phyloP scores from a whole-genome alignment of 441 rosid genomes.

The Adansonia gregorii region DNA sequence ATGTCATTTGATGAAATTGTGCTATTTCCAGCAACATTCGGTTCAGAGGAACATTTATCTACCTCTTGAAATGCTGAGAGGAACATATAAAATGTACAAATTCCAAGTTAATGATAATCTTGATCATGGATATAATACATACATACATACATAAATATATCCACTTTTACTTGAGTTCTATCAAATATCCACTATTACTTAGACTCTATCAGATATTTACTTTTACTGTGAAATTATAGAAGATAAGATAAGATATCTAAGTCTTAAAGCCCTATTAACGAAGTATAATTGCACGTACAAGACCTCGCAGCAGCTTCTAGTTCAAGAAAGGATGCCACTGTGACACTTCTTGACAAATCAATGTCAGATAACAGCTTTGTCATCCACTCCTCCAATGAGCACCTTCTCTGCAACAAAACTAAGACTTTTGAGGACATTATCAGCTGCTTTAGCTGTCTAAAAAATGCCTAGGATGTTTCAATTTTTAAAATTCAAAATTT shows the following conservation, averaged over 20 bases:
- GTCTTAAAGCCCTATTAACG: constrained; percentile 29
- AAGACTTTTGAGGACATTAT: constrained; percentile 49
- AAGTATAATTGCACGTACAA: constrained; percentile 60
- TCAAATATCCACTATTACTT: not conserved
- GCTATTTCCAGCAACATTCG: constrained; percentile 48
- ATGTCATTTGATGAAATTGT: constrained; percentile 46
- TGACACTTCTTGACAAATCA: constrained; percentile 85
- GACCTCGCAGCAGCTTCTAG: constrained; percentile 97
- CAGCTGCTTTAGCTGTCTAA: constrained; percentile 2
- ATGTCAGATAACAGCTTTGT: constrained; percentile 89
- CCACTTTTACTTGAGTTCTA: too few relatives aligned
- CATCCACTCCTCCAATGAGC: constrained; percentile 97
- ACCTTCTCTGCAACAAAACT: constrained; percentile 85
- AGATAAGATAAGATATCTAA: constrained; percentile 19
- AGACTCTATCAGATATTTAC: constrained; percentile 14
- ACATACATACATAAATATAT: too few relatives aligned
- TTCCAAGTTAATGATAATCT: constrained; percentile 15
- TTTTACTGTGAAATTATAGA: constrained; percentile 13
- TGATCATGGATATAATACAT: not conserved
- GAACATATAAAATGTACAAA: constrained; percentile 19
- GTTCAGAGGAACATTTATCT: constrained; percentile 54
- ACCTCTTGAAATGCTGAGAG: constrained; percentile 84
- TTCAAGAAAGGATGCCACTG: constrained; percentile 93
- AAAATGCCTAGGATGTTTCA: not conserved
- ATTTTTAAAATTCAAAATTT: not conserved